Percentiles rank a stretch among this genome's conserved stretches.
phyloP scores from a whole-genome alignment of 768 basidiomycete genomes.

The Rhodotorula taiwanensis region DNA sequence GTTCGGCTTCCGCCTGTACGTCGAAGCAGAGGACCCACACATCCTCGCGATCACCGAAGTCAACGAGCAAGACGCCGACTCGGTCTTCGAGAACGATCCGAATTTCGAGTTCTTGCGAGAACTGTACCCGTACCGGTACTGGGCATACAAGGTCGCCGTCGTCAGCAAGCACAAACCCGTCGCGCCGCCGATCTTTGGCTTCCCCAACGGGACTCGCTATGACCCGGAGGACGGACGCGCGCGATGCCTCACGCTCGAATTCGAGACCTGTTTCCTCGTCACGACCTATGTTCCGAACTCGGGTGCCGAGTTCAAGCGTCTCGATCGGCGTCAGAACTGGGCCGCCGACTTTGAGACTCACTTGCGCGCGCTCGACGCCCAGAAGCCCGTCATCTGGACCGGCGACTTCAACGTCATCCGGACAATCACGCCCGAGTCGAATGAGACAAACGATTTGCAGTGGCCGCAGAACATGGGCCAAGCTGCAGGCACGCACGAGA shows the following conservation, averaged over 20 bases:
- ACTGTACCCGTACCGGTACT: slow-evolving; percentile 32
- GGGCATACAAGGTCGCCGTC: slow-evolving; percentile 56
- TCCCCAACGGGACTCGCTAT: slow-evolving; percentile 18
- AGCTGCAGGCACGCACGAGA: slow-evolving; percentile 43
- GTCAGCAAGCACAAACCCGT: slow-evolving; percentile 69
- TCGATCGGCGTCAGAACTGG: slow-evolving; percentile 71
- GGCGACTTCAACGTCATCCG: slow-evolving; percentile 85
- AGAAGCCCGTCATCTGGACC: slow-evolving; percentile 79
- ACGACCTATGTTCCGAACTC: slow-evolving; percentile 64
- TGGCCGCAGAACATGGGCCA: not conserved
- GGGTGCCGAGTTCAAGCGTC: slow-evolving; percentile 57
- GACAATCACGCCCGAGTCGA: slow-evolving; percentile 69
- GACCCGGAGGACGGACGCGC: slow-evolving; percentile 9
- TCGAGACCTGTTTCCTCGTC: slow-evolving; percentile 59
- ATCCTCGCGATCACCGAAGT: slow-evolving; percentile 76
- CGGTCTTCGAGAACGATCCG: not conserved
- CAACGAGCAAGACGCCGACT: slow-evolving; percentile 34
- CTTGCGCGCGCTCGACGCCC: slow-evolving; percentile 62
- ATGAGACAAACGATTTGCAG: slow-evolving; percentile 57
- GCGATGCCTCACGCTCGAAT: slow-evolving; percentile 72
- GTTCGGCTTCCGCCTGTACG: slow-evolving; percentile 71
- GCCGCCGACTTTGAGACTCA: slow-evolving; percentile 65
- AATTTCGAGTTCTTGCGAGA: slow-evolving; percentile 16
- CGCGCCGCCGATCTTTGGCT: slow-evolving; percentile 12
- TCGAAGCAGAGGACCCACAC: slow-evolving; percentile 79